phyloP scores from a whole-genome alignment of 1,139 yeast species.

The Saccharomycopsis hybrid region DNA sequence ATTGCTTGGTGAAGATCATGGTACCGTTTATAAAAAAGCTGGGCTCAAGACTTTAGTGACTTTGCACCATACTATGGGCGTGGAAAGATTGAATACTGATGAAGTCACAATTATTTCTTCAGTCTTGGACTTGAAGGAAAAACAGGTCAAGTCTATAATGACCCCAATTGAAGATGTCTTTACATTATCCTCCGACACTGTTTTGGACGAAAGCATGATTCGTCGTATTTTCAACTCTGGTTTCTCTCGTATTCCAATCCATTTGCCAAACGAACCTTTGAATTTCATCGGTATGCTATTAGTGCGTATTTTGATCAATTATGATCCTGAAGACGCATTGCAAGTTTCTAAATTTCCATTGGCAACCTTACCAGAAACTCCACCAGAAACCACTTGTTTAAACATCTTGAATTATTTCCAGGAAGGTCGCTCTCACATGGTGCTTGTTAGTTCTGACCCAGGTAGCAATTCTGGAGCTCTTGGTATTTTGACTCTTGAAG shows the following conservation, averaged over 20 bases:
- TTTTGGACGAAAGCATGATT: conserved; percentile 77
- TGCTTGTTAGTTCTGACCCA: conserved; percentile 79
- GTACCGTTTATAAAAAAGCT: conserved; percentile 86
- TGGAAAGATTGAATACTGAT: conserved; percentile 87
- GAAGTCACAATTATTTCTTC: conserved; percentile 95
- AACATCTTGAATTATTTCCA: conserved; percentile 93
- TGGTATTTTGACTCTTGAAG: conserved; percentile 91
- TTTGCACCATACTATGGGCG: conserved; percentile 80
- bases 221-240: conserved; percentile 93
- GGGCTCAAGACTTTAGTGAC: conserved; percentile 93
- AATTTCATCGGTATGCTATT: conserved; percentile 94
- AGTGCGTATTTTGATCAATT: conserved; percentile 86
- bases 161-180: conserved; percentile 90
- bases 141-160: conserved; percentile 82
- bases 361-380: conserved; percentile 94
- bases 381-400: conserved; percentile 84
- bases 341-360: conserved; percentile 92
- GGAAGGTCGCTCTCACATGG: conserved; percentile 98
- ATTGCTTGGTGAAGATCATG: conserved; percentile 91
- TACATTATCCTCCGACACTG: conserved; percentile 79
- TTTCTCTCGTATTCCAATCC: conserved; percentile 93
- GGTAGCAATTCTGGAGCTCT: conserved; percentile 84
- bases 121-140: conserved; percentile 88
- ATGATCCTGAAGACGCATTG: conserved; percentile 93
- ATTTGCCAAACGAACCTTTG: conserved; percentile 79